Evolutionary conservation across 805 yeast species (phyloP).

Genomic region (Spathaspora arborariae): DNA sequence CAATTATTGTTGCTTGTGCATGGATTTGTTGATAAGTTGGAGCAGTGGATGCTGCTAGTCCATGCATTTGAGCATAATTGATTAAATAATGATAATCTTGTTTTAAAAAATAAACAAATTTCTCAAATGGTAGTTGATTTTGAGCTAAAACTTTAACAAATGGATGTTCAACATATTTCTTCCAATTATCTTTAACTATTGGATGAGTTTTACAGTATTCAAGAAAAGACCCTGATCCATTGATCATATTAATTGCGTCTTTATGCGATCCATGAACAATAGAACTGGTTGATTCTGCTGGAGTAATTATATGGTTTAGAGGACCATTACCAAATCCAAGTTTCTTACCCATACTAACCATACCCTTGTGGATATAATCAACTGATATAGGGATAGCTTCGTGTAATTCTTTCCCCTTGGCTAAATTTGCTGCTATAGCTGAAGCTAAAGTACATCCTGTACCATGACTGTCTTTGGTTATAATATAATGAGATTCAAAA

Average conservation of each 20-base stretch:
- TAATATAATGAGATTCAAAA: slow-evolving; percentile 43
- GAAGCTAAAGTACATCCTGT: slow-evolving; percentile 89
- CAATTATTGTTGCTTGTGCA: slow-evolving; percentile 48
- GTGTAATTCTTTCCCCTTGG: slow-evolving; percentile 45
- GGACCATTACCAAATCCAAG: slow-evolving; percentile 67
- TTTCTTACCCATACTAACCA: slow-evolving; percentile 39
- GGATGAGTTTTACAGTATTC: slow-evolving; percentile 57
- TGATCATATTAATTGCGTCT: not conserved
- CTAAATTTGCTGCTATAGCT: slow-evolving; percentile 72
- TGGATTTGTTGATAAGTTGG: slow-evolving; percentile 50
- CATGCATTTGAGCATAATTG: slow-evolving; percentile 66
- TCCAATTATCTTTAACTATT: slow-evolving; percentile 52
- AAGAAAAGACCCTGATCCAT: slow-evolving; percentile 2
- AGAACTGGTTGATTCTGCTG: slow-evolving; percentile 11
- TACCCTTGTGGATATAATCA: slow-evolving; percentile 65
- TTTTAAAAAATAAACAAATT: slow-evolving; percentile 51
- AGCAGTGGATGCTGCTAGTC: slow-evolving; percentile 59
- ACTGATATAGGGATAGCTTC: slow-evolving; percentile 56
- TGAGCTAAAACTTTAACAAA: slow-evolving; percentile 54
- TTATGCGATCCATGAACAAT: slow-evolving; percentile 7
- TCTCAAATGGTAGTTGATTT: slow-evolving; percentile 44
- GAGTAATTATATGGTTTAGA: slow-evolving; percentile 57
- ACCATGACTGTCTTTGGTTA: slow-evolving; percentile 69
- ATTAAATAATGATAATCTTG: slow-evolving; percentile 70
- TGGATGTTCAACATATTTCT: slow-evolving; percentile 53